These are phyloP conservation scores for Fusarium nygamai DNA, from an alignment of 2,329 filamentous ascomycete species.

Conservation along the genomic window DNA sequence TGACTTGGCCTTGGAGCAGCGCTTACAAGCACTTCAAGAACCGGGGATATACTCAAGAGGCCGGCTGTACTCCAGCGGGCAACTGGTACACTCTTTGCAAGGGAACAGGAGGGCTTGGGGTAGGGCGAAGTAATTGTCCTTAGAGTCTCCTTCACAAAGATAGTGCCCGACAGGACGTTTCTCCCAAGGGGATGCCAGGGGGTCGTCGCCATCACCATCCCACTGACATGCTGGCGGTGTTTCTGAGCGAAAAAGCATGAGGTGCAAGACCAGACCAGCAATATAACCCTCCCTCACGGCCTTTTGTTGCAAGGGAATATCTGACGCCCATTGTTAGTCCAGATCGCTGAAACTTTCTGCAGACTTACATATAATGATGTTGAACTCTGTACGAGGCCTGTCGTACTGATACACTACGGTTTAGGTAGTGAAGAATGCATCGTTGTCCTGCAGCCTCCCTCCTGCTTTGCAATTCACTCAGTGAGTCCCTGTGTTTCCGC, in stretches of 20 bases:
- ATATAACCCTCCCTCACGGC: background rate
- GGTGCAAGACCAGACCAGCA: background rate
- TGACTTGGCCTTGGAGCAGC: no score
- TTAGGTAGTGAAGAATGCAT: rapidly evolving
- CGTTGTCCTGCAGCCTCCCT: background rate
- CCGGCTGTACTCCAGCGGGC: no score
- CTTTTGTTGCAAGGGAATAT: background rate
- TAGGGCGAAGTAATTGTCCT: no score
- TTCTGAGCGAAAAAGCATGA: background rate
- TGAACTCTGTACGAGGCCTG: background rate
- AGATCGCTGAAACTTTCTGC: rapidly evolving
- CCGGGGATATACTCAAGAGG: no score
- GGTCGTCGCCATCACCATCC: background rate
- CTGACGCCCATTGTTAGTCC: background rate
- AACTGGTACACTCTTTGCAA: no score
- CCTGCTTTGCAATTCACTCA: background rate
- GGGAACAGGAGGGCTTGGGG: no score
- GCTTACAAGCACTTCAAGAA: no score
- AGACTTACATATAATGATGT: background rate
- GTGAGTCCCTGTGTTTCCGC: rapidly evolving
- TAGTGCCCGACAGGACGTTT: no score
- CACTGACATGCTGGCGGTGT: background rate
- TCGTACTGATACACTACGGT: background rate
- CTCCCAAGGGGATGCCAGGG: no score
- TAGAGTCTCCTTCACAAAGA: no score